A percentile compares a stretch with the other conserved stretches of the same genome.
Evolutionary conservation across 2,329 filamentous ascomycete genomes (phyloP).

Genomic region (Aurifilum marmelostoma): DNA sequence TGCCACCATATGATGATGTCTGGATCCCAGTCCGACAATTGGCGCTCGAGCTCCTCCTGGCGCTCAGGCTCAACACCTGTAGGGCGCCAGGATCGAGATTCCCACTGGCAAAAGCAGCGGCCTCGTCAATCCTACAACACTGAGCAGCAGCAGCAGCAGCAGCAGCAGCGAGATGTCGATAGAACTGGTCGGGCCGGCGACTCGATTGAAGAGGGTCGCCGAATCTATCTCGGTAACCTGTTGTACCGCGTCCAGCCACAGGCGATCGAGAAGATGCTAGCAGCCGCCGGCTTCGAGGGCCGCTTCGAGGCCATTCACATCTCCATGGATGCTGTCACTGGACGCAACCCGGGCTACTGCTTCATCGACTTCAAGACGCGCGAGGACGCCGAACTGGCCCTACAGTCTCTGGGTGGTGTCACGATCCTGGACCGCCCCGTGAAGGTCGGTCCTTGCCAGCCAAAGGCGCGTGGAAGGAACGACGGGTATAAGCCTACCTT

Average conservation of each 20-base stretch:
- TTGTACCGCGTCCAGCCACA: conserved; percentile 53
- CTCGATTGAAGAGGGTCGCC: conserved; percentile 36
- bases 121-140: background rate
- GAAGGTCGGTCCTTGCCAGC: conserved; percentile 67
- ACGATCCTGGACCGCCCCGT: conserved; percentile 61
- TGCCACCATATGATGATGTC: background rate
- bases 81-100: background rate
- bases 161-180: background rate
- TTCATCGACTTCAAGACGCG: conserved; percentile 49
- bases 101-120: background rate
- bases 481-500: conserved; percentile 35
- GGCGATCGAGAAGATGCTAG: conserved; percentile 42
- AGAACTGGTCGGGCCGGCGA: background rate
- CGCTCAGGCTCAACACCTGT: background rate
- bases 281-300: conserved; percentile 39
- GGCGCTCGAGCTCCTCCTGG: background rate
- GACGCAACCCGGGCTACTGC: conserved; percentile 71
- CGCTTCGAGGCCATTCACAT: conserved; percentile 64
- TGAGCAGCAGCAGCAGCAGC: background rate
- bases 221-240: conserved; percentile 69
- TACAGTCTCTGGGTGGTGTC: conserved; percentile 58
- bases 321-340: conserved; percentile 68
- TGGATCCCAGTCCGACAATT: background rate
- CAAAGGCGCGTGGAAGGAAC: conserved; percentile 43
- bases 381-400: conserved; percentile 60